Evolutionary conservation across 164 flowering plant genomes (phyloP).

Genomic region (Warburgia ugandensis): DNA sequence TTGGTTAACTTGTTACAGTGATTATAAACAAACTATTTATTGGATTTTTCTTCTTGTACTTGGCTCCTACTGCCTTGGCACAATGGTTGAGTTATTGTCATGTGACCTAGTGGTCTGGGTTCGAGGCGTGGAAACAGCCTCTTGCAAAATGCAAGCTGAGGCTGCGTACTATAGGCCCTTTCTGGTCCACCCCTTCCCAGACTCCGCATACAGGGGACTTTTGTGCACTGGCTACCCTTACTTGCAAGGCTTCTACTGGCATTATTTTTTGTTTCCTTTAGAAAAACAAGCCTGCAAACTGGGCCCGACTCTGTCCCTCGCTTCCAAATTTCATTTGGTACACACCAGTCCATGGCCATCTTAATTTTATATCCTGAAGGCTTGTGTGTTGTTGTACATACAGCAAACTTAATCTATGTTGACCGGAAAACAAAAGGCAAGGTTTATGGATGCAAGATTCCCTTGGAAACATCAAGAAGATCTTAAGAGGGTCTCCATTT

Average conservation of each 20-base stretch:
- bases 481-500: slow-evolving; percentile 45
- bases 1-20: background rate
- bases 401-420: slow-evolving; percentile 86
- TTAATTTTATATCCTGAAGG: slow-evolving; percentile 89
- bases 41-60: too few species aligned
- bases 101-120: too few species aligned
- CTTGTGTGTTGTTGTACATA: slow-evolving; percentile 79
- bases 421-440: slow-evolving; percentile 99
- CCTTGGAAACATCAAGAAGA: slow-evolving; percentile 74
- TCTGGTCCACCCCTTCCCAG: too few species aligned
- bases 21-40: too few species aligned
- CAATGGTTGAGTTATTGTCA: too few species aligned
- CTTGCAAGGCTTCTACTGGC: too few species aligned
- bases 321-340: slow-evolving; percentile 93
- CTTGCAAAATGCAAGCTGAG: too few species aligned
- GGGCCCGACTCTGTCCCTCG: slow-evolving; percentile 90
- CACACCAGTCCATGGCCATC: slow-evolving; percentile 99
- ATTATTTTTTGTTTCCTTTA: slow-evolving; percentile 21
- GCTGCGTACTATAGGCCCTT: too few species aligned
- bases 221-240: too few species aligned
- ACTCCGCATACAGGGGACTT: too few species aligned
- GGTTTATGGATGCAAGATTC: slow-evolving; percentile 99
- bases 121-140: too few species aligned
- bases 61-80: too few species aligned
- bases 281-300: slow-evolving; percentile 74